Base-by-base conservation (phyloP, 2,329 filamentous ascomycete genomes). In the Didymellaceae sp. region DNA sequence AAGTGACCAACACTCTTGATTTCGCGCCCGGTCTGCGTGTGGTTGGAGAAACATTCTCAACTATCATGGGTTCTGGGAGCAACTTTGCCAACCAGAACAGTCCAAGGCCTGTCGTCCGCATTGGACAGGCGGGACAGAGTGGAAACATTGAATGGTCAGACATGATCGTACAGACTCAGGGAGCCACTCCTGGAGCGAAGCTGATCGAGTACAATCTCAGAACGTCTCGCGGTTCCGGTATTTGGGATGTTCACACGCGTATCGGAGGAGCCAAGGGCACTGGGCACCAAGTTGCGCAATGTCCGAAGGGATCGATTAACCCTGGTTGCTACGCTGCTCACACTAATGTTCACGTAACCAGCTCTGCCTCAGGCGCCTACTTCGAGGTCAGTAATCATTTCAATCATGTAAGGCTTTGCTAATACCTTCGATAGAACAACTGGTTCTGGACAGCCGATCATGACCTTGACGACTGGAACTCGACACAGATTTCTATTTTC, bases 231-330 rank as follows among this genome's bases (percentile, higher is more conserved):
- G 70, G 70, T 1, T 85, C 85, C 10, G 91, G 84, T 40, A 82
- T 95, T 74, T 96, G 90, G 88, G 91, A 96, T 66, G 87, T 92
- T 3, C 91, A 96, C 77, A 87, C 91, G 73, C 89, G 91, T 57
- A 82, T 96, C 62, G 91, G 90, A 58, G 91, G 91, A 28, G 84
- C 87, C 33, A 86, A 88, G 6, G 91, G 91, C 43, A 93, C 90
- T 7, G 74, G 87, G 54, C 81, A 96, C 3, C 90, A 94, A 73
- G 87, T 87, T 18, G 81, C 89, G 62, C 85, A 82, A 42, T 97
- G 93, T 77, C 75, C 82, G 62, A 93, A 91, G 77, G 86, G 84
- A 28, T 69, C 74, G n/a, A 54, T 57, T 4, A 86, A 88, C 55
- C 63, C 80, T 1, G 75, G 82, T 26, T 97, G 92, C 74, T 80